phyloP scores from a whole-genome alignment of 2,329 filamentous ascomycete genomes.

The Epichloe sibirici region DNA sequence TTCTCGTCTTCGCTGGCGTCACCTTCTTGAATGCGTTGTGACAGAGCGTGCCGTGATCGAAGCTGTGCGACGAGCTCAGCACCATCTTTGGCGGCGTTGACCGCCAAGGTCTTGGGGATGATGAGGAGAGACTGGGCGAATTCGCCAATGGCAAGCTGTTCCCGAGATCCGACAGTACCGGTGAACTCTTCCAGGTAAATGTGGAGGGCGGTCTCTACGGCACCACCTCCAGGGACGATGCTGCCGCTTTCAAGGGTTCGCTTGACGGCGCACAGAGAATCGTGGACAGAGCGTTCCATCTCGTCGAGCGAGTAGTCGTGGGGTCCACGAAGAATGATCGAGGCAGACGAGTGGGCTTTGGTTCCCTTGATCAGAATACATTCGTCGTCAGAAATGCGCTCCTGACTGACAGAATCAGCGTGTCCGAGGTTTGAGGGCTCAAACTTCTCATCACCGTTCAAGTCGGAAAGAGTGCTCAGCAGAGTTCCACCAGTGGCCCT shows the following conservation, averaged over 20 bases:
- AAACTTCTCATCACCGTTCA: conserved; percentile 96
- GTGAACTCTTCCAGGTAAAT: conserved; percentile 99
- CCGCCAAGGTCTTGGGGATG: conserved; percentile 90
- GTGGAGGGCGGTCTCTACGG: conserved; percentile 95
- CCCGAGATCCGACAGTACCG: conserved; percentile 88
- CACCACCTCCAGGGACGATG: conserved; percentile 91
- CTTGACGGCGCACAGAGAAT: conserved; percentile 94
- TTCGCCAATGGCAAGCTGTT: conserved; percentile 95
- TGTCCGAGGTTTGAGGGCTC: conserved; percentile 79
- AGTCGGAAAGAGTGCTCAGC: conserved; percentile 83
- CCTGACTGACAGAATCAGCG: conserved; percentile 93
- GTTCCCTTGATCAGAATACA: conserved; percentile 95
- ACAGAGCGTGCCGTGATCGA: conserved; percentile 84
- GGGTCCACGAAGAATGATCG: conserved; percentile 86
- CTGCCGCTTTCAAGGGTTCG: conserved; percentile 91
- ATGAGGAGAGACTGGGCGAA: conserved; percentile 90
- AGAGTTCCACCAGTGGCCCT: conserved; percentile 91
- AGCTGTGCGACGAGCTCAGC: conserved; percentile 93
- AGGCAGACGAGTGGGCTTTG: conserved; percentile 86
- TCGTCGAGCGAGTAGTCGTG: conserved; percentile 97
- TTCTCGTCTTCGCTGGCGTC: conserved; percentile 79
- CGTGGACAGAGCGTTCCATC: conserved; percentile 98
- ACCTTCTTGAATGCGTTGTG: conserved; percentile 82
- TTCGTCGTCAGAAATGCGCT: conserved; percentile 97
- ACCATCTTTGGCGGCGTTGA: conserved; percentile 94